Conservation (phyloP, 129 eudicot genomes). For the Glebionis coronaria region DNA sequence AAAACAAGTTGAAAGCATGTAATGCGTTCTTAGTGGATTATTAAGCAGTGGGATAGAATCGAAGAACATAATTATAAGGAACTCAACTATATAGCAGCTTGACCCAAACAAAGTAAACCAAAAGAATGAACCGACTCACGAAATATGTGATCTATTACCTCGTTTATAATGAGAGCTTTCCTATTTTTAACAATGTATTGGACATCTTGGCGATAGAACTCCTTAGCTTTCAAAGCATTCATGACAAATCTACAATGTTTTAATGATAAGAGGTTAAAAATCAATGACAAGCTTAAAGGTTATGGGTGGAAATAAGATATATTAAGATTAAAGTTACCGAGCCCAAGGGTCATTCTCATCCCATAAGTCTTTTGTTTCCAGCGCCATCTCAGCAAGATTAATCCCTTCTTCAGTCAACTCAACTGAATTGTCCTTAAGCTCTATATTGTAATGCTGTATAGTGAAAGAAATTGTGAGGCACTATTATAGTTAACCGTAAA, state of each 20-base stretch:
- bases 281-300: background rate
- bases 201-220: constrained; percentile 89
- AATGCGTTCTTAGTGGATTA: too few relatives aligned
- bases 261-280: constrained; percentile 14
- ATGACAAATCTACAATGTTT: constrained; percentile 71
- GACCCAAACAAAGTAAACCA: constrained; percentile 10
- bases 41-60: too few relatives aligned
- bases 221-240: constrained; percentile 97
- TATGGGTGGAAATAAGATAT: constrained; percentile 1
- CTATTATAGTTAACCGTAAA: background rate
- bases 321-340: constrained; percentile 40
- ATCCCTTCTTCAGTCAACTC: constrained; percentile 96
- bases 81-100: background rate
- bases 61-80: background rate
- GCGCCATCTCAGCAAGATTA: constrained; percentile 83
- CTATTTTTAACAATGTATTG: constrained; percentile 89
- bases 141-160: constrained; percentile 44
- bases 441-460: constrained; percentile 82
- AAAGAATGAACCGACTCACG: constrained; percentile 2
- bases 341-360: constrained; percentile 99
- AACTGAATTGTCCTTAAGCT: constrained; percentile 91
- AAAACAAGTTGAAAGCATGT: too few relatives aligned
- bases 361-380: constrained; percentile 94
- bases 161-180: constrained; percentile 87
- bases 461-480: constrained; percentile 2